Conservation (phyloP, 108 stramenopile species). For the Seminavis robusta region DNA sequence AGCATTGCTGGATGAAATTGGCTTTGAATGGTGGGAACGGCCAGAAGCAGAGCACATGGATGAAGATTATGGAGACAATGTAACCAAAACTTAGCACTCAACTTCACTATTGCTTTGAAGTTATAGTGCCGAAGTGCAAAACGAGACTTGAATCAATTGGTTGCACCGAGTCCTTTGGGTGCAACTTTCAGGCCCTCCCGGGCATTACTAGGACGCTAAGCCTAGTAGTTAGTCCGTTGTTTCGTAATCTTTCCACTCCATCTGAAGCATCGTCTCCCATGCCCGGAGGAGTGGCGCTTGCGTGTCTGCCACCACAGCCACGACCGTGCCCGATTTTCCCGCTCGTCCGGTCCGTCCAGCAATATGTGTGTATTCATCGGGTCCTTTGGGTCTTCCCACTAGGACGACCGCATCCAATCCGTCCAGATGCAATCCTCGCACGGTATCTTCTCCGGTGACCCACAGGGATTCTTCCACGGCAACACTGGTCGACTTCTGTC, state of each 20-base stretch:
- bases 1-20: no score
- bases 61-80: no score
- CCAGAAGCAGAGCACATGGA: no score
- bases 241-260: slow-evolving; percentile 36
- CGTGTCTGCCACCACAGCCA: slow-evolving; percentile 70
- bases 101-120: no score
- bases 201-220: no score
- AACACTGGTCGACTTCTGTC: slow-evolving; percentile 34
- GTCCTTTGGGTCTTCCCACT: slow-evolving; percentile 76
- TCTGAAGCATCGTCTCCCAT: slow-evolving; percentile 78
- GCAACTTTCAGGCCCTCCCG: no score
- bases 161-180: no score
- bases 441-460: slow-evolving; percentile 87
- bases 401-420: slow-evolving; percentile 81
- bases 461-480: slow-evolving; percentile 56
- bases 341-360: slow-evolving; percentile 93
- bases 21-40: no score
- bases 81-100: no score
- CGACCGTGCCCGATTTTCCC: slow-evolving; percentile 67
- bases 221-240: no score
- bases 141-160: no score
- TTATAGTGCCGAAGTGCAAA: no score
- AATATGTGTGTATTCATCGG: slow-evolving; percentile 95
- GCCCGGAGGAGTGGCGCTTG: slow-evolving; percentile 55
- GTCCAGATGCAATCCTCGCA: slow-evolving; percentile 92